These are phyloP conservation scores for Sonneratia caseolaris DNA, from an alignment of 345 rosid species.

Conservation along the genomic window DNA sequence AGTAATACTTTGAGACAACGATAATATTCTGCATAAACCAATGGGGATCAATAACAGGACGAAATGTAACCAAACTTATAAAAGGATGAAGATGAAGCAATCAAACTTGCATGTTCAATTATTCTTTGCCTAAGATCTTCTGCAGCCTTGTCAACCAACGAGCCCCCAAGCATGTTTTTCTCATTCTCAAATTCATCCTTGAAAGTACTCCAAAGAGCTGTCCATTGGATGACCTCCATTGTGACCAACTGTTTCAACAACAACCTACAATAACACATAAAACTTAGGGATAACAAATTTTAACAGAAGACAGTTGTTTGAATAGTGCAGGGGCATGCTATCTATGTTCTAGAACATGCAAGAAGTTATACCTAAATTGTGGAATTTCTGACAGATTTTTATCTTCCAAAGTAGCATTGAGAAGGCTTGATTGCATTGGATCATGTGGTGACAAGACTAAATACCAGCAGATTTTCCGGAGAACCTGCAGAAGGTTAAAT, in stretches of 20 bases:
- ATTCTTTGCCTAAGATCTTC: constrained; percentile 87
- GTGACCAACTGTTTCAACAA: constrained; percentile 84
- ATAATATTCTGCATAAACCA: constrained; percentile 67
- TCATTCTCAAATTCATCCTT: constrained; percentile 83
- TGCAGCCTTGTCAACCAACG: constrained; percentile 85
- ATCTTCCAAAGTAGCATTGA: constrained; percentile 70
- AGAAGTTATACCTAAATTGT: constrained; percentile 48
- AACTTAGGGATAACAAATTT: not conserved
- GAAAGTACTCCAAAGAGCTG: constrained; percentile 77
- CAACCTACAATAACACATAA: constrained; percentile 32
- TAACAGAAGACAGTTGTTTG: not conserved
- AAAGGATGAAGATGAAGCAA: not conserved
- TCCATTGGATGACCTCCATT: constrained; percentile 98
- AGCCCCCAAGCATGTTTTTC: constrained; percentile 73
- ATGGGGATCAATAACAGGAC: not conserved
- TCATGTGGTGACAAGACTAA: constrained; percentile 65
- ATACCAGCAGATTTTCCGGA: constrained; percentile 82
- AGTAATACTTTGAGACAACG: constrained; percentile 90
- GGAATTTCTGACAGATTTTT: constrained; percentile 73
- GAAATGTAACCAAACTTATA: not conserved
- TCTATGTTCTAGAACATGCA: not conserved
- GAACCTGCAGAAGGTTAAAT: constrained; percentile 26
- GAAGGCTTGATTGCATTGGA: constrained; percentile 77
- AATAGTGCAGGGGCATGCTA: not conserved
- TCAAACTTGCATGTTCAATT: constrained; percentile 71